Conservation (phyloP, 768 basidiomycete genomes). For the Obba rivulosa region DNA sequence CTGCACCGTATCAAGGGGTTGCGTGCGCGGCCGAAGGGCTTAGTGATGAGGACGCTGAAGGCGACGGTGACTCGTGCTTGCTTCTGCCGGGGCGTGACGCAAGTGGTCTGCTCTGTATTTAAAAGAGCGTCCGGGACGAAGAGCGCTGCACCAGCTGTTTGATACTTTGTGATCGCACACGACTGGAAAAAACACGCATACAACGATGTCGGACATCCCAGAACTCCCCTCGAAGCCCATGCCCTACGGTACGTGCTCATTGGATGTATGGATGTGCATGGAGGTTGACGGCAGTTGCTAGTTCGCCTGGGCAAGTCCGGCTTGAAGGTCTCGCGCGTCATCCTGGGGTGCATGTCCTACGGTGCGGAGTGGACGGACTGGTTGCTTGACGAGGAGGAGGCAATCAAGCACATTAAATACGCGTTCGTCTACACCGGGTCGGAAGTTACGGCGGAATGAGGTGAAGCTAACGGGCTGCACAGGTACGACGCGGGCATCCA, state of each 20-base stretch:
- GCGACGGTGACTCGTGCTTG: no score
- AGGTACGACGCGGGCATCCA: slow-evolving; percentile 33
- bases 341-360: slow-evolving; percentile 23
- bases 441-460: background rate
- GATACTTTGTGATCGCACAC: no score
- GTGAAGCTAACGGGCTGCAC: background rate
- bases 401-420: slow-evolving; percentile 32
- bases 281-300: slow-evolving; percentile 3
- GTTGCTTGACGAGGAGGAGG: slow-evolving; percentile 32
- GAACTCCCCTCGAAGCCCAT: slow-evolving; percentile 1
- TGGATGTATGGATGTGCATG: background rate
- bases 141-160: no score
- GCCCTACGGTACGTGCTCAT: background rate
- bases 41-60: no score
- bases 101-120: no score
- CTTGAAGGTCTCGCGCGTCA: slow-evolving; percentile 33
- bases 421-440: slow-evolving; percentile 22
- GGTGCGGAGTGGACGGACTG: slow-evolving; percentile 18
- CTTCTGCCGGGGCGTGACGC: no score
- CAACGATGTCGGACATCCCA: background rate
- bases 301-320: slow-evolving; percentile 40
- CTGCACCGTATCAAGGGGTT: no score
- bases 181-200: no score
- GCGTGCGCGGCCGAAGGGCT: no score
- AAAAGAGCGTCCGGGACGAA: no score